Base-by-base conservation (phyloP, 306 rosid genomes). In the Rosa multiflora region DNA sequence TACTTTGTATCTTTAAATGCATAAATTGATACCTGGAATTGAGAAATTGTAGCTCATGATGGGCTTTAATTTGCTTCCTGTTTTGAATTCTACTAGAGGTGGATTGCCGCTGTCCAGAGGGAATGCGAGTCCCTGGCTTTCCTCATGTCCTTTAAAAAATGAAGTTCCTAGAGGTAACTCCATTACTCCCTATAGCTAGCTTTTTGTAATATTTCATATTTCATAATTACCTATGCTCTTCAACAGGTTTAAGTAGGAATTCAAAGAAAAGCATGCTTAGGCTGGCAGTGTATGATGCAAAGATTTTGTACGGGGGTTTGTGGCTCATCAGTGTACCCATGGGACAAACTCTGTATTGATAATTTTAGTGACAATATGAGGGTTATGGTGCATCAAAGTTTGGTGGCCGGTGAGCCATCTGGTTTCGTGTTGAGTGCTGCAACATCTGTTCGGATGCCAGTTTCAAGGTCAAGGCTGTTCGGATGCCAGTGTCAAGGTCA, bases 81-180 rank as follows among this genome's bases (percentile, higher is more conserved):
- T 53, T 52, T 5, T 15, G 59, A 52, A 52, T 52, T 52, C 21
- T 18, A 18, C 17, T 18, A 18, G 15, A 84, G 94, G 83, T 95
- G 98, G 98, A 83, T 95, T 23, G 87, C 97, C 76, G 85, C 94
- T 76, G 94, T 95, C 67, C 91, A 84, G 81, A 88, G 99, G 78
- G 91, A 88, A 56, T 92, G 92, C 48, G 96, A 95, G 21, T 80
- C 86, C 82, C 68, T 92, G 83, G 83, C 91, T 20, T 69, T 82
- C 73, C 84, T 88, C 66, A 72, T 84, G 80, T 76, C 97, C n/a
- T 84, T 91, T 67, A 29, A 46, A 88, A 10, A 68, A 35, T 4
- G 96, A 94, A 21, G 89, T 91, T 59, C 82, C 88, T 46, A 13
- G 88, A 81, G 92, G 98, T 88, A 23, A 37, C 37, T 73, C n/a